These are phyloP conservation scores for Colletotrichum horii DNA, from an alignment of 2,329 filamentous ascomycete species.

Conservation along the genomic window DNA sequence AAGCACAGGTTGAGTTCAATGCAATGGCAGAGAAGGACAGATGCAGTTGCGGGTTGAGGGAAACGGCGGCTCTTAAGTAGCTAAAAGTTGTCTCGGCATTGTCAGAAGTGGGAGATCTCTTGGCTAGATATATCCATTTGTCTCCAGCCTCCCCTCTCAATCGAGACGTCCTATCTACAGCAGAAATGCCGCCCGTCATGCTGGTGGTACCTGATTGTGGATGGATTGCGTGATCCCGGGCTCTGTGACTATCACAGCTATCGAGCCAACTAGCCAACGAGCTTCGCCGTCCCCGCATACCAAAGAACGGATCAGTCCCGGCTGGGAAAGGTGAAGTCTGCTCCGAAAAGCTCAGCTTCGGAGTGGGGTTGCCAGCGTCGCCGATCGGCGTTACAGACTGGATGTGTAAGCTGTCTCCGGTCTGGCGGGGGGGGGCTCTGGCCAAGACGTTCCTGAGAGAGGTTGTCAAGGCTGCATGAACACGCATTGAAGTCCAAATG, in stretches of 20 bases:
- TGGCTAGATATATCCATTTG: background rate
- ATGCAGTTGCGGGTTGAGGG: background rate
- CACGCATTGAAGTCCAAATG: background rate
- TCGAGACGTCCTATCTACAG: background rate
- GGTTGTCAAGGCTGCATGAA: background rate
- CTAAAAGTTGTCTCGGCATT: background rate
- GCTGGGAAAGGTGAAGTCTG: background rate
- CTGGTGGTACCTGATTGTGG: slow-evolving; percentile 9
- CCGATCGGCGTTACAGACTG: background rate
- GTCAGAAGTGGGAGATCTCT: background rate
- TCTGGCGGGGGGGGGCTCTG: background rate
- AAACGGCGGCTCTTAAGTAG: background rate
- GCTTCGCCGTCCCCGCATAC: background rate
- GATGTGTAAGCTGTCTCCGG: background rate
- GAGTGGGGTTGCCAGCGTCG: background rate
- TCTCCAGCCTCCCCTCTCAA: background rate
- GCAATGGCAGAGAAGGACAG: background rate
- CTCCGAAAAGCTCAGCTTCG: background rate
- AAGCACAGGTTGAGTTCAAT: background rate
- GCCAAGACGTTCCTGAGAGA: background rate
- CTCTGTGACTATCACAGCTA: background rate
- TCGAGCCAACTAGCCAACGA: slow-evolving; percentile 11
- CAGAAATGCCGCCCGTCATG: background rate
- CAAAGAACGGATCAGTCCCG: background rate
- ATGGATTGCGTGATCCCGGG: slow-evolving; percentile 17